A percentile compares a stretch with the other conserved stretches of the same genome.
These are phyloP conservation scores for Cercospora beticola DNA, from an alignment of 2,329 filamentous ascomycete genomes.

Conservation along the genomic window DNA sequence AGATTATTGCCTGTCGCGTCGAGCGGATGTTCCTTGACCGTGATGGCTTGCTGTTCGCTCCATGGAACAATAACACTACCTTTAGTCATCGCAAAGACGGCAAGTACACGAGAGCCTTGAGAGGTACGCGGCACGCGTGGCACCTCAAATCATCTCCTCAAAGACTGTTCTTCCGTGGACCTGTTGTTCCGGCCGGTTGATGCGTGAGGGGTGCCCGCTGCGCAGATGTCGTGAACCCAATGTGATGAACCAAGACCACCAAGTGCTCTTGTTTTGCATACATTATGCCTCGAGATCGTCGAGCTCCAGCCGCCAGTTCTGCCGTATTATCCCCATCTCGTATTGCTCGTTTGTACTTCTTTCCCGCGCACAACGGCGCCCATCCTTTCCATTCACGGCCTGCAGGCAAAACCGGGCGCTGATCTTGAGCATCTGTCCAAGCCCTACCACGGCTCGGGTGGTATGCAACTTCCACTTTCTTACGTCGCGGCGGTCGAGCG, in stretches of 20 bases:
- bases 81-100: neutral
- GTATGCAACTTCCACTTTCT: neutral
- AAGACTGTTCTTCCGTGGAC: neutral
- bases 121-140: neutral
- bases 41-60: neutral
- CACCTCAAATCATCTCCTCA: neutral
- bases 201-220: neutral
- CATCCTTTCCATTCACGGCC: neutral
- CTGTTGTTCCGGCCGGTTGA: neutral
- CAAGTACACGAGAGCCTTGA: too few relatives aligned
- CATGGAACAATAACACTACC: neutral
- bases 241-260: neutral
- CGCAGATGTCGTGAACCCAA: neutral
- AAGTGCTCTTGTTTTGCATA: neutral
- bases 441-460: neutral
- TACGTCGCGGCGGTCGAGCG: neutral
- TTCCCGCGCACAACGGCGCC: neutral
- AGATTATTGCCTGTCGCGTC: neutral
- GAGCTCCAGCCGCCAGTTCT: neutral
- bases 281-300: neutral
- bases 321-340: neutral
- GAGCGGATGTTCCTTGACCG: neutral
- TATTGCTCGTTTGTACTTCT: neutral
- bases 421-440: neutral
- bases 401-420: neutral